Percentiles rank a stretch among this genome's conserved stretches.
These are phyloP conservation scores for Fusarium aywerte DNA, from an alignment of 2,329 filamentous ascomycete species.

Conservation along the genomic window DNA sequence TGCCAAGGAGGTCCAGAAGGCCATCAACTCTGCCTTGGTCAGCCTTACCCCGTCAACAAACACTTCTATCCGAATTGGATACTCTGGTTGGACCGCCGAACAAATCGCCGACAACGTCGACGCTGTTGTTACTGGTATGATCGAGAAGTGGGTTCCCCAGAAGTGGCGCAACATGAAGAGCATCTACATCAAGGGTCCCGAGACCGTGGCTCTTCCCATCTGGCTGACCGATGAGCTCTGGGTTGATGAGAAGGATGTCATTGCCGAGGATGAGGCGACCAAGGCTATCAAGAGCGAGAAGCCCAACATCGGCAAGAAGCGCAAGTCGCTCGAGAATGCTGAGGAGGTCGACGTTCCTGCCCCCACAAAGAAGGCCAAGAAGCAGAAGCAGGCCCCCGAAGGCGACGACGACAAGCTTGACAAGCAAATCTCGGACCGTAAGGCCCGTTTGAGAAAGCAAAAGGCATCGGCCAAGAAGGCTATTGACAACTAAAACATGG, in stretches of 20 bases:
- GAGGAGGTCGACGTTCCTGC: conserved; percentile 59
- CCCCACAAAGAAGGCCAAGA: conserved; percentile 54
- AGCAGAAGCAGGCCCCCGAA: conserved; percentile 52
- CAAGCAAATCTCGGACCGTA: conserved; percentile 69
- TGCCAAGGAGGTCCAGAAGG: conserved; percentile 82
- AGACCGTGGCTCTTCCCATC: conserved; percentile 89
- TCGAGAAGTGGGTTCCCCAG: conserved; percentile 83
- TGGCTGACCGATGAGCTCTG: conserved; percentile 95
- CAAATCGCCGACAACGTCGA: conserved; percentile 84
- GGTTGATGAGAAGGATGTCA: conserved; percentile 78
- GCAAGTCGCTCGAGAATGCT: conserved; percentile 59
- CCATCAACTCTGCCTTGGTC: conserved; percentile 80
- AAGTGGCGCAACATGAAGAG: conserved; percentile 88
- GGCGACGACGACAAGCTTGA: conserved; percentile 65
- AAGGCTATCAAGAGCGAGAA: conserved; percentile 59
- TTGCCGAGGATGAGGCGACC: conserved; percentile 68
- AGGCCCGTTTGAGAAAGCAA: conserved; percentile 67
- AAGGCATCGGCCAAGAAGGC: conserved; percentile 67
- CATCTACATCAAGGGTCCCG: conserved; percentile 90
- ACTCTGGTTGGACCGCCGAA: conserved; percentile 77
- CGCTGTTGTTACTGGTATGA: conserved; percentile 73
- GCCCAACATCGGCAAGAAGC: conserved; percentile 73
- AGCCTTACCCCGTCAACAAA: conserved; percentile 82
- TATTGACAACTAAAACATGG: conserved; percentile 55
- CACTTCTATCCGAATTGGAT: conserved; percentile 82